Evolutionary conservation across 1,139 yeast species (phyloP), one percentile per base, ranked within the genome.

Genomic region (Candida frijolesensis): DNA sequence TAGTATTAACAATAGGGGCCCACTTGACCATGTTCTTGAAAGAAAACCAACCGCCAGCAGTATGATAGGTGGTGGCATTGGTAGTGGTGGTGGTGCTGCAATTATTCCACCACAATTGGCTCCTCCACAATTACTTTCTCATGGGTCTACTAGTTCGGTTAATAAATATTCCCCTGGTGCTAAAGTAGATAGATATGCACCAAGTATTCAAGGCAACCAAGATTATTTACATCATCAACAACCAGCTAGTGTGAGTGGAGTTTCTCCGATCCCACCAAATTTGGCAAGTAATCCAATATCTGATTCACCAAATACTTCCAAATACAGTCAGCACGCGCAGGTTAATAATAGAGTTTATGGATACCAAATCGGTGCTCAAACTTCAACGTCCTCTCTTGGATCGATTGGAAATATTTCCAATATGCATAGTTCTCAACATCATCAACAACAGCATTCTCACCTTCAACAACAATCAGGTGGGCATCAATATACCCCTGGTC

Each of bases 181-280:
- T 30, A 48, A 38, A 37, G 33, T 44, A 30, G 49, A 42, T 0
- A 65, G 60, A 50, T 71, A 71, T 58, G 68, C 71, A 1, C 67
- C 71, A 22, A 57, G 63, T 45, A 39, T 22, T 18, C 15, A 19
- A 22, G 38, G 15, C 8, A 16, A 16, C 7, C 14, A 16, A 15
- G 15, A 14, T 30, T 35, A n/a, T 14, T 25, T 37, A 42, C 15
- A n/a, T 3, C 16, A n/a, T 15, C 38, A 10, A 16, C 44, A 18
- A 30, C 27, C 30, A 7, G 29, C 10, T 8, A 9, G 29, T 25
- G 29, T 25, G 2, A 25, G 29, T 25, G 29, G 29, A 25, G 29
- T 18, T 19, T 19, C 38, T 15, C 19, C 38, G 33, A 4, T 32
- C 6, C 45, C 38, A 42, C 45, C 32, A 4, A 15, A 34, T 19